A percentile compares a stretch with the other conserved stretches of the same genome.
Conservation (phyloP, 192 early-diverging fungal genomes). For the Geranomyces variabilis region DNA sequence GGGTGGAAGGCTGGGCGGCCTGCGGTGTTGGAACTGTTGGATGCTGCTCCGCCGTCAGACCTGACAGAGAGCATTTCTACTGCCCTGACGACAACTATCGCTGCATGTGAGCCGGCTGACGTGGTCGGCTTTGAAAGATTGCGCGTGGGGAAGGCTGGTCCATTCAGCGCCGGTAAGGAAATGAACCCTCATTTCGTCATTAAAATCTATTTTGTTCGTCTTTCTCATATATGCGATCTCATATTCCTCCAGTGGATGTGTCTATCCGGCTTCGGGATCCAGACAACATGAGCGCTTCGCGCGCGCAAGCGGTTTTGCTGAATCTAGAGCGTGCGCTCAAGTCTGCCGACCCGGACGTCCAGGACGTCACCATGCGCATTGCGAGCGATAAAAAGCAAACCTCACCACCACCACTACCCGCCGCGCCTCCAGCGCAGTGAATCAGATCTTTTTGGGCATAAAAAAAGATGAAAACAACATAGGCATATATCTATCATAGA, state of each 20-base stretch:
- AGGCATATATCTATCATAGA: no score
- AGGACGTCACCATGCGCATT: no score
- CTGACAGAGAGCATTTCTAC: neutral
- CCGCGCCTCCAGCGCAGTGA: no score
- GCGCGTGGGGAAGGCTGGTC: constrained; percentile 60
- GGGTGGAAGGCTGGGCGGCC: constrained; percentile 58
- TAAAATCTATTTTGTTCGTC: no score
- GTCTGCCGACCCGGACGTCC: neutral
- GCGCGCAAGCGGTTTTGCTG: neutral
- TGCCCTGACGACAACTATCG: constrained; percentile 20
- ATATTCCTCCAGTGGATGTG: neutral
- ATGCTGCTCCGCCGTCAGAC: constrained; percentile 29
- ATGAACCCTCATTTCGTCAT: neutral
- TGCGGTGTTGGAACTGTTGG: constrained; percentile 56
- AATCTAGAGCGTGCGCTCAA: neutral
- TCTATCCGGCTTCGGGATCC: neutral
- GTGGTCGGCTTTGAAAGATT: constrained; percentile 50
- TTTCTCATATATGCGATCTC: no score
- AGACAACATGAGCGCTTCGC: neutral
- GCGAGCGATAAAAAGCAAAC: no score
- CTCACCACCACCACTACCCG: no score
- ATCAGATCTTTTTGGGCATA: no score
- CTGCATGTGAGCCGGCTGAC: constrained; percentile 34
- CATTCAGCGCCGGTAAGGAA: constrained; percentile 43
- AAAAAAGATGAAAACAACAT: no score